Evolutionary conservation across 2,329 filamentous ascomycete species (phyloP), one percentile per base, ranked within the genome.

Genomic region (Fusarium metavorans): DNA sequence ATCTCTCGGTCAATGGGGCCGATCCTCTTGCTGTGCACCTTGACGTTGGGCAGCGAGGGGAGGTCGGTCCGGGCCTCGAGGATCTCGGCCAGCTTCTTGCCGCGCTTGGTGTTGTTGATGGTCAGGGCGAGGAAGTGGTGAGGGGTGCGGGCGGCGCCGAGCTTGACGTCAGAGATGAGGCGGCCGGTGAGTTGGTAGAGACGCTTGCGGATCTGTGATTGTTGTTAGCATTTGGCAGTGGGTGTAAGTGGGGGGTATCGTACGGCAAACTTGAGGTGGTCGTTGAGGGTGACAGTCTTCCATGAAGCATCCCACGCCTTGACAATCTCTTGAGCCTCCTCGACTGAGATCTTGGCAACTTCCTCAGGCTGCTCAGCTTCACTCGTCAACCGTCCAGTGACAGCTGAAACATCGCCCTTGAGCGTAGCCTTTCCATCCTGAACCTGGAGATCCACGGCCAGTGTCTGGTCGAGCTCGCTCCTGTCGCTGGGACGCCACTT

Each of bases 111-210:
- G 30, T 87, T 86, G 72, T 84, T 87, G 68, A 86, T 79, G 3
- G 92, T 83, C 54, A 89, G 82, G 30, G 85, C 83, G 48, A 94
- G 82, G 61, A 94, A 82, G 32, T 87, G 82, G 65, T 86, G 85
- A 41, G 91, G 85, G 10, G 87, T 91, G 61, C 82, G 83, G 70
- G 91, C 86, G 52, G 86, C 84, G 59, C 85, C 84, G 70, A 97
- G 88, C 75, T 89, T 88, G 56, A 90, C 86, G 83, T 98, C 96
- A 18, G 93, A 87, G 74, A 98, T 87, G 68, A 90, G 89, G 71
- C 92, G 90, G 70, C 94, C 94, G n/a, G 93, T 95, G 70, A 97
- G 87, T 81, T 97, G 93, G 81, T 93, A 91, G 71, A 95, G 85
- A 68, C 94, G 92, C 85, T 98, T 97, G 78, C 92, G 85, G 74